These are phyloP conservation scores for Fusarium pseudocircinatum DNA, from an alignment of 2,329 filamentous ascomycete genomes.

Conservation along the genomic window DNA sequence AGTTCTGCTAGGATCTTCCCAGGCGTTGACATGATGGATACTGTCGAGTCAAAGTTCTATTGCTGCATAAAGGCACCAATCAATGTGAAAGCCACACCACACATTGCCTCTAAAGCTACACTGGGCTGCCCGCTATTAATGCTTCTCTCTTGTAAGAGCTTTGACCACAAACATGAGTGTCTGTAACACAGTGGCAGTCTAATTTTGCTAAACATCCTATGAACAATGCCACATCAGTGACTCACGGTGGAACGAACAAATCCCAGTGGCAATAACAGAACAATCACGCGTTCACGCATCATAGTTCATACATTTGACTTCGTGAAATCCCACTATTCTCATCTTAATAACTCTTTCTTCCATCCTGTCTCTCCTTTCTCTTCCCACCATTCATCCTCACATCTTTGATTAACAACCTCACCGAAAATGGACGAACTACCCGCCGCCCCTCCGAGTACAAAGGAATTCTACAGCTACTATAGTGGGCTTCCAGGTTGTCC, in stretches of 20 bases:
- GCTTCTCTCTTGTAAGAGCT: not conserved
- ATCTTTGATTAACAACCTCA: not conserved
- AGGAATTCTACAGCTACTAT: not conserved
- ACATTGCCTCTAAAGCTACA: not conserved
- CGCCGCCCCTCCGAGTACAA: not conserved
- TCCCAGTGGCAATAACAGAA: not conserved
- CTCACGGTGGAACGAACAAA: not conserved
- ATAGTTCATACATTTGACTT: not conserved
- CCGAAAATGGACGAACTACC: not conserved
- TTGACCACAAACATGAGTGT: not conserved
- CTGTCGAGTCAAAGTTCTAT: not conserved
- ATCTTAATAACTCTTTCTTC: too few species aligned
- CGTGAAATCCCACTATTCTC: too few species aligned
- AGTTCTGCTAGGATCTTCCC: rapidly evolving
- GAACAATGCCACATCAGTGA: not conserved
- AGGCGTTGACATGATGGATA: not conserved
- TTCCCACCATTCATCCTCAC: not conserved
- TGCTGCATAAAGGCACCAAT: not conserved
- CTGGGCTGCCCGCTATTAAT: not conserved
- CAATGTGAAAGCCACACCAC: not conserved
- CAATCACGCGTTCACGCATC: not conserved
- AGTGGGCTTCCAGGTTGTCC: not conserved
- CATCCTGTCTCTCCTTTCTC: not conserved
- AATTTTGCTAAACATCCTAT: not conserved
- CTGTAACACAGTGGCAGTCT: too few species aligned